These are phyloP conservation scores for Rhizomucor miehei DNA, from an alignment of 371 early-diverging fungal genomes.

Conservation along the genomic window DNA sequence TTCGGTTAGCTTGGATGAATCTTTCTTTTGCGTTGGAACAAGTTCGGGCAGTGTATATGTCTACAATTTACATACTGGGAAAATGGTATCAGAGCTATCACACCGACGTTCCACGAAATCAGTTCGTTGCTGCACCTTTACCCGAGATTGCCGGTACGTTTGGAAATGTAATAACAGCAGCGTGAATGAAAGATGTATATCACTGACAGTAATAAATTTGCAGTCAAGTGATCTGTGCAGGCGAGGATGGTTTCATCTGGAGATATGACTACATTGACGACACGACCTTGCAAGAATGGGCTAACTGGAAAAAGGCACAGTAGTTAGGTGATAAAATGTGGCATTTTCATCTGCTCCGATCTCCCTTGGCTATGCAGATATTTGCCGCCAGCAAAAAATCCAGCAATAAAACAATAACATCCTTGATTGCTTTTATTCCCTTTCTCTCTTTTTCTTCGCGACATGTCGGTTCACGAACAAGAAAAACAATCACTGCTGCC, in stretches of 20 bases:
- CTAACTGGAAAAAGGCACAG: slow-evolving; percentile 38
- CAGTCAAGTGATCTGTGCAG: slow-evolving; percentile 70
- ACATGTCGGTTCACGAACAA: too few species aligned
- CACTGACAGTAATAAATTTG: not conserved
- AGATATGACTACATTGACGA: slow-evolving; percentile 80
- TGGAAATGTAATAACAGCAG: slow-evolving; percentile 1
- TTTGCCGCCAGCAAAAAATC: too few species aligned
- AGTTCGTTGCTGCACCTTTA: slow-evolving; percentile 75
- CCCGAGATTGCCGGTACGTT: slow-evolving; percentile 68
- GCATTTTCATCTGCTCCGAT: too few species aligned
- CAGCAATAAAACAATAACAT: too few species aligned
- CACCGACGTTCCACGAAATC: slow-evolving; percentile 80
- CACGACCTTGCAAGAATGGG: slow-evolving; percentile 73
- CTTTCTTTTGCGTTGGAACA: slow-evolving; percentile 74
- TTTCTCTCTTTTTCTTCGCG: too few species aligned
- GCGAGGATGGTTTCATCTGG: slow-evolving; percentile 83
- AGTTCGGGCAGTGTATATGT: slow-evolving; percentile 68
- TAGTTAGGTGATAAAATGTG: not conserved
- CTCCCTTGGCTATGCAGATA: too few species aligned
- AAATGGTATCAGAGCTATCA: slow-evolving; percentile 59
- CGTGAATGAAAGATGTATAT: not conserved
- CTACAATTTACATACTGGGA: slow-evolving; percentile 66
- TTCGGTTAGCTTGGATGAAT: slow-evolving; percentile 57
- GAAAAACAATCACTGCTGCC: too few species aligned
- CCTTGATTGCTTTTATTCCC: too few species aligned